Percentiles rank a stretch among this genome's conserved stretches.
Evolutionary conservation across 2,329 filamentous ascomycete species (phyloP).

Genomic region (Colletotrichum sp.): DNA sequence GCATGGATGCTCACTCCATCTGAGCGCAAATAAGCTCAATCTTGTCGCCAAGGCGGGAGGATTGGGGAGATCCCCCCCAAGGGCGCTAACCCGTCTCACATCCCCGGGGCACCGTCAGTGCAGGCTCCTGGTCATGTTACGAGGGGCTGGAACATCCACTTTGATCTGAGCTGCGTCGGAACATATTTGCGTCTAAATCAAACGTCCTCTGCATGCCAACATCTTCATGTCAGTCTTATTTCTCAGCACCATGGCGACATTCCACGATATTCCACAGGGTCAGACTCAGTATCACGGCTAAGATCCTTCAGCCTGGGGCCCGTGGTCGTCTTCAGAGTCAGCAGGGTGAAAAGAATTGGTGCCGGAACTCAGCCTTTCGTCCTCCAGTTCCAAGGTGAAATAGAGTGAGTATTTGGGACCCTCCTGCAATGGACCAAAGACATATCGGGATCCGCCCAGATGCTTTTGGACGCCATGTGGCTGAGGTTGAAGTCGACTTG

Average conservation of each 20-base stretch:
- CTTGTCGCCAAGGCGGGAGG: neutral
- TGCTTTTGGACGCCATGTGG: too few relatives aligned
- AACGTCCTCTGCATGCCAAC: neutral
- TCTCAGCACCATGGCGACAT: neutral
- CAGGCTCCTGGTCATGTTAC: neutral
- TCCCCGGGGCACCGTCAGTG: neutral
- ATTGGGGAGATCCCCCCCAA: neutral
- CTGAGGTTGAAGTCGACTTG: too few relatives aligned
- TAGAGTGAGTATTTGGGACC: too few relatives aligned
- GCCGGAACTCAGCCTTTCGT: too few relatives aligned
- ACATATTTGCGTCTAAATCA: neutral
- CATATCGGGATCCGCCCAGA: too few relatives aligned
- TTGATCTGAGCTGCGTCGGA: neutral
- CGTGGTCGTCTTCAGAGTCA: neutral
- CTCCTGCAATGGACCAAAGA: too few relatives aligned
- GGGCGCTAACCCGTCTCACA: neutral
- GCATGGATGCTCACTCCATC: neutral
- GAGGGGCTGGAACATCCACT: neutral
- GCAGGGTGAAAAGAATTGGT: too few relatives aligned
- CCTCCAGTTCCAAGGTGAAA: too few relatives aligned
- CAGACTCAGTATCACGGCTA: neutral
- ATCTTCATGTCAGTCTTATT: neutral
- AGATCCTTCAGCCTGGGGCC: neutral
- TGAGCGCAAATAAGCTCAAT: neutral
- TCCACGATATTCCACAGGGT: neutral